Evolutionary conservation across 257 asterid species (phyloP), one percentile per base, ranked within the genome.

Genomic region (Solanum peruvianum): DNA sequence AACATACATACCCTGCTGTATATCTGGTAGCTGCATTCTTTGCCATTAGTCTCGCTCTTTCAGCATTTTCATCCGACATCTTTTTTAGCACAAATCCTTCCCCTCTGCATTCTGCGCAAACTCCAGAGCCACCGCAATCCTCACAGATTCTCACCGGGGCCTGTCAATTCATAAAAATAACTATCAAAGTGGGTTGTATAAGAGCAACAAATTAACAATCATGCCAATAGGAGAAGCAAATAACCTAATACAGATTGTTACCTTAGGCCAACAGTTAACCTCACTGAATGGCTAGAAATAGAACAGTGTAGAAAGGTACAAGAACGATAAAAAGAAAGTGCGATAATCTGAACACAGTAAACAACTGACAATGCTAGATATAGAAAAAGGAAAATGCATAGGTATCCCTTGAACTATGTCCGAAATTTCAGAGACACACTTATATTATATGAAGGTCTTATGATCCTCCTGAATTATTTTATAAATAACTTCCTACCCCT

Each of bases 71-170:
- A 1, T 94, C 95, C 0, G 98, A 92, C 90, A 94, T 45, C 89
- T 91, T 93, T 93, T 94, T 96, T 9, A 94, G 91, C 89, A 95
- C 96, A 86, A 93, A 95, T 42, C 98, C 98, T 93, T 95, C 96
- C 14, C 98, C 99, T 2, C 92, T 94, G 93, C 99, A 96, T 90
- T 92, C 98, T 3, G 98, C 84, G 89, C 98, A 96, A 83, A 94
- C 42, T 12, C 99, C 98, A 25, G 99, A 95, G 87, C 98, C 98
- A 76, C 91, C 93, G 81, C 99, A 95, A 77, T 92, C 96, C 41
- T 95, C 97, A 37, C 98, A 96, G 21, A 49, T 87, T 85, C 86
- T 93, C 35, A 91, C 85, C 21, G 93, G 91, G 82, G 86, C 87
- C 99, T 96, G 92, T 85, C 87, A 35, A 90, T 86, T 72, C 20